These are phyloP conservation scores for Ophiosphaerella narmari DNA, from an alignment of 2,329 filamentous ascomycete species.

Conservation along the genomic window DNA sequence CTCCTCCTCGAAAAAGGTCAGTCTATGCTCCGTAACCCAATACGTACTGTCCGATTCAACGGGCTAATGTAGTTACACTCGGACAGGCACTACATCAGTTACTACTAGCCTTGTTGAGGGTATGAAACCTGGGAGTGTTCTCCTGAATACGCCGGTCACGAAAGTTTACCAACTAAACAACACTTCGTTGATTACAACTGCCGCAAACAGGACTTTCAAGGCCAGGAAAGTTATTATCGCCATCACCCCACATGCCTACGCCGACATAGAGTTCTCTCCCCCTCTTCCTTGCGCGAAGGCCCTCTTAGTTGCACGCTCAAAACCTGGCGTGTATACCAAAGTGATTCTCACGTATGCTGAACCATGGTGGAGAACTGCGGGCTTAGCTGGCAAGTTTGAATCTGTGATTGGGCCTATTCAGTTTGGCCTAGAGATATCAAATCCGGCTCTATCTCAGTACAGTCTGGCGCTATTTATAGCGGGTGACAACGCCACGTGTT, in stretches of 20 bases:
- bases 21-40: no score
- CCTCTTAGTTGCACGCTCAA: constrained; percentile 38
- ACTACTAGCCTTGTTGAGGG: constrained; percentile 5
- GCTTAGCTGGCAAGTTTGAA: constrained; percentile 53
- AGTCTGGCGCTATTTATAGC: constrained; percentile 51
- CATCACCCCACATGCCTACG: constrained; percentile 52
- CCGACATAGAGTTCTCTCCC: constrained; percentile 54
- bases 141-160: neutral
- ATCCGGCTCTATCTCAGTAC: constrained; percentile 25
- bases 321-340: constrained; percentile 57
- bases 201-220: constrained; percentile 27
- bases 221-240: constrained; percentile 54
- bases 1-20: no score
- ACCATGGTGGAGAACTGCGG: constrained; percentile 52
- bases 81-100: constrained; percentile 17
- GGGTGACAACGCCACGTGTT: constrained; percentile 44
- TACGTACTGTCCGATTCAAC: no score
- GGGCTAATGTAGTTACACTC: no score
- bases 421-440: constrained; percentile 54
- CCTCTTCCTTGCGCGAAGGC: constrained; percentile 49
- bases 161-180: neutral
- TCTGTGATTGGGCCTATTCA: constrained; percentile 54
- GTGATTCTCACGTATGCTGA: constrained; percentile 51
- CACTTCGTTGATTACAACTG: constrained; percentile 18
- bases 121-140: neutral